Conservation (phyloP, 2,329 filamentous ascomycete genomes). For the Colletotrichum theobromicola region DNA sequence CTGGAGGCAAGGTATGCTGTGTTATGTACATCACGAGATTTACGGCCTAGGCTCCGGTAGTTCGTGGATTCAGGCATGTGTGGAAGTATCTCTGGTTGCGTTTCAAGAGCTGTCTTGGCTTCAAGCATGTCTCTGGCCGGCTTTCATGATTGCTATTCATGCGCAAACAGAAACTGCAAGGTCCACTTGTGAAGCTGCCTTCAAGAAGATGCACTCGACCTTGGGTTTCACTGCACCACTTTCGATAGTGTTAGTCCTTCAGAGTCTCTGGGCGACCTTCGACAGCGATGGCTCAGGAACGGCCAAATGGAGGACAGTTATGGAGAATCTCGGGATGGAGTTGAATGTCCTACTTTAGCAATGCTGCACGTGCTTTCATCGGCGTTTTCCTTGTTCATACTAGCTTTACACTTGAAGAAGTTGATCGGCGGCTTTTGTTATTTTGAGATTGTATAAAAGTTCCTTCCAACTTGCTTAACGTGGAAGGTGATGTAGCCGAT, state of each 20-base stretch:
- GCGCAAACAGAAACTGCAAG: background rate
- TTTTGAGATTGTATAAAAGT: no score
- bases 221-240: background rate
- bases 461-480: no score
- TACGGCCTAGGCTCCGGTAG: background rate
- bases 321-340: background rate
- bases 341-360: background rate
- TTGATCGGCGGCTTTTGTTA: no score
- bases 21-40: background rate
- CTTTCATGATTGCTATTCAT: background rate
- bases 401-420: no score
- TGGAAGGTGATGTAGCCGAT: no score
- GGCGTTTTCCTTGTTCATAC: no score
- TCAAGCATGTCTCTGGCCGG: background rate
- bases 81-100: background rate
- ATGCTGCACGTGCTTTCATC: background rate
- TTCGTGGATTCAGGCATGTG: background rate
- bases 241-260: background rate
- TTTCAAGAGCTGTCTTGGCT: background rate
- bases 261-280: background rate
- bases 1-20: background rate
- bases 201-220: background rate
- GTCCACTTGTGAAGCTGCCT: background rate
- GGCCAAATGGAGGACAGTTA: background rate
- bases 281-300: background rate